A percentile compares a stretch with the other conserved stretches of the same genome.
These are phyloP conservation scores for Paecilomyces variotii DNA, from an alignment of 2,329 filamentous ascomycete species.

Conservation along the genomic window DNA sequence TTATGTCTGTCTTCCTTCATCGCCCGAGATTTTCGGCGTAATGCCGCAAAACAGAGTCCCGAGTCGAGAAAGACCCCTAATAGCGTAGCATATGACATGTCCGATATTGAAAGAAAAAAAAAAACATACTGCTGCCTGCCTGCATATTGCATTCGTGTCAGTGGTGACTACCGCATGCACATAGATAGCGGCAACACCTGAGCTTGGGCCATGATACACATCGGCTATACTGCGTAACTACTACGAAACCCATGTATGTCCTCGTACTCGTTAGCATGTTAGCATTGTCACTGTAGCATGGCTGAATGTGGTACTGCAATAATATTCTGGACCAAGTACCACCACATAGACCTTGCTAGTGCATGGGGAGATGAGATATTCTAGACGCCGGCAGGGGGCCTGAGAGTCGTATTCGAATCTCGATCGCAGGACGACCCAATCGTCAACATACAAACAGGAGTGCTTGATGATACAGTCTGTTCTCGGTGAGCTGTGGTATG, in stretches of 20 bases:
- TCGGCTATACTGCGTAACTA: background rate
- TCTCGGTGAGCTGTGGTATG: no score
- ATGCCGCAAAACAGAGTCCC: background rate
- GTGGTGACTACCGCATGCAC: background rate
- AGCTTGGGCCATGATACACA: background rate
- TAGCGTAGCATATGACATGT: background rate
- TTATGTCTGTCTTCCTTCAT: background rate
- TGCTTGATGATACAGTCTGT: background rate
- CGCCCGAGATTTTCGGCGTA: background rate
- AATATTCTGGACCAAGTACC: background rate
- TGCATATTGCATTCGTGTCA: background rate
- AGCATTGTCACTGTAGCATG: background rate
- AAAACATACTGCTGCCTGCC: background rate
- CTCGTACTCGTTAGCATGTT: no score
- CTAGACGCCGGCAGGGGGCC: background rate
- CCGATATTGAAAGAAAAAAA: background rate
- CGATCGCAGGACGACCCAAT: background rate
- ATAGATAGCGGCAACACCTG: background rate
- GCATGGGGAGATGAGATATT: background rate
- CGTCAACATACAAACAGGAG: background rate
- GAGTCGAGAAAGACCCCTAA: background rate
- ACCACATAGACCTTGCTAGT: background rate
- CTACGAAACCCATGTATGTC: background rate
- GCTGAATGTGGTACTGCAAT: background rate
- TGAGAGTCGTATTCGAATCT: background rate